Percentiles rank a stretch among this genome's conserved stretches.
These are phyloP conservation scores for Alnus glutinosa DNA, from an alignment of 306 rosid species.

Conservation along the genomic window DNA sequence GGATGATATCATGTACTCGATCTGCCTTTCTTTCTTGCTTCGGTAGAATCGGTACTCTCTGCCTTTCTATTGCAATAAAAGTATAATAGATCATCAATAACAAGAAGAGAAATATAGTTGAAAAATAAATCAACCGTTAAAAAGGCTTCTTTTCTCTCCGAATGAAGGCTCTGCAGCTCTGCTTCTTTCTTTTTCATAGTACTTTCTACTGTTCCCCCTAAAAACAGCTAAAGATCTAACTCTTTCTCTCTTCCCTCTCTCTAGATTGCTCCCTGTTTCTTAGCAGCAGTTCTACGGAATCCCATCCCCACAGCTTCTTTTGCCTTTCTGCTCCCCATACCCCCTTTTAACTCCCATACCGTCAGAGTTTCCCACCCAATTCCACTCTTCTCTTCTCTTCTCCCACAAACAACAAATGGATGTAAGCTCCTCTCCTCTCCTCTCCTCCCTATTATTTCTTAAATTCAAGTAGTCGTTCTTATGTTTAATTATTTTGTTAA, in stretches of 20 bases:
- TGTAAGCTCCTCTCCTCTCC: neutral
- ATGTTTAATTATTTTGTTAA: too few relatives aligned
- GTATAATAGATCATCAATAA: too few relatives aligned
- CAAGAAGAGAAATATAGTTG: too few relatives aligned
- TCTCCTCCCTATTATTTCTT: neutral
- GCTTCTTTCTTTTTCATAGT: neutral
- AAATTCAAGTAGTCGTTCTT: too few relatives aligned
- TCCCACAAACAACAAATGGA: conserved; percentile 24
- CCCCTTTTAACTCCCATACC: neutral
- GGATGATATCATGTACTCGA: too few relatives aligned
- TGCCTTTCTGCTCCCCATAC: conserved; percentile 20
- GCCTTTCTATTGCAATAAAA: neutral
- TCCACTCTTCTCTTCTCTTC: neutral
- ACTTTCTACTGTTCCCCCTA: conserved; percentile 14
- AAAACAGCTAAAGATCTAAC: conserved; percentile 6
- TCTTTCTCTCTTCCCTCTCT: conserved; percentile 33
- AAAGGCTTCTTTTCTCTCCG: neutral
- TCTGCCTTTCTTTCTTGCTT: too few relatives aligned
- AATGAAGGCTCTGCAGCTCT: neutral
- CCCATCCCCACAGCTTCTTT: conserved; percentile 10
- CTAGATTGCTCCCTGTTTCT: conserved; percentile 15
- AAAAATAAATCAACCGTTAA: neutral
- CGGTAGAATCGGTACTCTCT: too few relatives aligned
- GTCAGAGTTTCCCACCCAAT: too few relatives aligned
- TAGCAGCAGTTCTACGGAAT: conserved; percentile 32